phyloP scores from a whole-genome alignment of 331 rosid genomes.

The Cydonia oblonga region DNA sequence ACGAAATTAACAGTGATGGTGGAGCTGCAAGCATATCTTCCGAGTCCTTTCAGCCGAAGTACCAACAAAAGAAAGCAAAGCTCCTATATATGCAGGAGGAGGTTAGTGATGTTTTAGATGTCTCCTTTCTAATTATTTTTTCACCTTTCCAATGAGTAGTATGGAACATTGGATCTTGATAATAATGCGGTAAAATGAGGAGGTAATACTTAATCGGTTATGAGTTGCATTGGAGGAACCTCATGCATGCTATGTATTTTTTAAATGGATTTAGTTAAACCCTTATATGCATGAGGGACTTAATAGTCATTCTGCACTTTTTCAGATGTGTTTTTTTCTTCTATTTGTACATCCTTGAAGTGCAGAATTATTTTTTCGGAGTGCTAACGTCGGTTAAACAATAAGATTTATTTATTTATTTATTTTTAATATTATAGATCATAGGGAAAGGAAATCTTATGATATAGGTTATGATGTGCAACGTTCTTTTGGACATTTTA shows the following conservation, averaged over 20 bases:
- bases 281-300: not conserved
- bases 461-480: not conserved
- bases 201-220: not conserved
- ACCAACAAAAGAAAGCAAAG: constrained; percentile 67
- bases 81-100: constrained; percentile 77
- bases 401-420: too few species aligned
- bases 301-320: not conserved
- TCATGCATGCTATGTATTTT: not conserved
- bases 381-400: not conserved
- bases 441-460: not conserved
- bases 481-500: not conserved
- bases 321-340: not conserved
- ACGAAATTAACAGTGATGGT: constrained; percentile 36
- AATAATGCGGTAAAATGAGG: not conserved
- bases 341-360: not conserved
- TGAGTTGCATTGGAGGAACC: not conserved
- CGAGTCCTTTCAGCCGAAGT: constrained; percentile 39
- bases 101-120: constrained; percentile 44
- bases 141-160: too few species aligned
- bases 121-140: not conserved
- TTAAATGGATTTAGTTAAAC: not conserved
- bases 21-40: constrained; percentile 35
- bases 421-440: not conserved
- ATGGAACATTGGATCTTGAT: not conserved
- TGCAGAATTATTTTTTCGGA: too few species aligned